These are phyloP conservation scores for Flaveria brownii DNA, from an alignment of 129 eudicot genomes.

Conservation along the genomic window DNA sequence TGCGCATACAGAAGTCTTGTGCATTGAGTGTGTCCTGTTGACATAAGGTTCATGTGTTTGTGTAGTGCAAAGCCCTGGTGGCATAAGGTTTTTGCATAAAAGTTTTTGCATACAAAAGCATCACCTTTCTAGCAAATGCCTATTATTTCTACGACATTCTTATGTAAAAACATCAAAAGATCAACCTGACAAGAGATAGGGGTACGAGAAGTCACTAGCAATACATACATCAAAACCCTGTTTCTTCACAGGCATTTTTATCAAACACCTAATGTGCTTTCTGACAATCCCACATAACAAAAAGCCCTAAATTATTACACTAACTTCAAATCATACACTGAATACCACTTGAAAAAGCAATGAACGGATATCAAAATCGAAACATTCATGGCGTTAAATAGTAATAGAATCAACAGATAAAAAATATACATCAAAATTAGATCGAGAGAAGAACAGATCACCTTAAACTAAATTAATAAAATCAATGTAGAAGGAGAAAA, in stretches of 20 bases:
- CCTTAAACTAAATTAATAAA: constrained; percentile 3
- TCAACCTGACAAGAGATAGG: not conserved
- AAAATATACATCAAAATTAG: not conserved
- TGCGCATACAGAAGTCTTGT: too few relatives aligned
- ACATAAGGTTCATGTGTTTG: not conserved
- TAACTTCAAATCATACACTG: not conserved
- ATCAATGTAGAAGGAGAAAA: not conserved
- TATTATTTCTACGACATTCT: not conserved
- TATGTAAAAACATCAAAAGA: not conserved
- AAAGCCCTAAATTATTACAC: not conserved
- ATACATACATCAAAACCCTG: not conserved
- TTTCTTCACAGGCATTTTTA: constrained; percentile 16
- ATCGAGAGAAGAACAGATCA: constrained; percentile 20
- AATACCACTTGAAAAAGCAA: not conserved
- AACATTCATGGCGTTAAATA: not conserved
- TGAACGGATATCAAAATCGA: not conserved
- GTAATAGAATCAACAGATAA: not conserved
- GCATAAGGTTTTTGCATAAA: not conserved
- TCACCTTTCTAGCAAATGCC: not conserved
- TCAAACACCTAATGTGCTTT: constrained; percentile 15
- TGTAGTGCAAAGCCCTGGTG: not conserved
- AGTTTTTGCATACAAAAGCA: not conserved
- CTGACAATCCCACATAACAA: not conserved
- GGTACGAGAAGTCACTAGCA: not conserved
- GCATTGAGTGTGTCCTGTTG: not conserved